Percentiles rank a stretch among this genome's conserved stretches.
These are phyloP conservation scores for Colletotrichum zoysiae DNA, from an alignment of 2,329 filamentous ascomycete genomes.

Conservation along the genomic window DNA sequence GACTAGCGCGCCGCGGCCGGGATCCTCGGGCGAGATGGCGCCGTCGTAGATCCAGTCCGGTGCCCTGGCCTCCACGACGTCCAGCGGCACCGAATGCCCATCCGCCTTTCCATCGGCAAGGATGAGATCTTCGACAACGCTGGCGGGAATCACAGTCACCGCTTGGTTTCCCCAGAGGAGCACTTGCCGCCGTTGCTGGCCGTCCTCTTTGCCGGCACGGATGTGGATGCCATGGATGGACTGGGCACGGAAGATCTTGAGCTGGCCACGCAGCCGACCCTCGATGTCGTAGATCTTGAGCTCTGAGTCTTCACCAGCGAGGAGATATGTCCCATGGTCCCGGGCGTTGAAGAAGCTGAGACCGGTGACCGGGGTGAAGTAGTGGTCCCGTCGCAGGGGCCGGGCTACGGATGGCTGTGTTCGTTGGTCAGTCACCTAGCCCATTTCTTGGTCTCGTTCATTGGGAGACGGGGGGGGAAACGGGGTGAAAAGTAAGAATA, in stretches of 20 bases:
- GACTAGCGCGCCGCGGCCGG: conserved; percentile 69
- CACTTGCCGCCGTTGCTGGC: conserved; percentile 46
- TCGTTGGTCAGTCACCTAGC: not conserved
- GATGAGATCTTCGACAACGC: conserved; percentile 48
- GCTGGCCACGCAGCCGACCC: conserved; percentile 54
- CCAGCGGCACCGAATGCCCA: conserved; percentile 8
- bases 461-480: no score
- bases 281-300: conserved; percentile 65
- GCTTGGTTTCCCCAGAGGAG: conserved; percentile 79
- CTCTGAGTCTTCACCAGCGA: conserved; percentile 72
- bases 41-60: conserved; percentile 85
- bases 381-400: conserved; percentile 51
- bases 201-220: conserved; percentile 45
- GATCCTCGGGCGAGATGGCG: conserved; percentile 61
- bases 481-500: not conserved
- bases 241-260: conserved; percentile 74
- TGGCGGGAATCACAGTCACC: conserved; percentile 58
- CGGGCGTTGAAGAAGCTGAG: conserved; percentile 62
- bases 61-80: conserved; percentile 57
- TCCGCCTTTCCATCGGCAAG: conserved; percentile 44
- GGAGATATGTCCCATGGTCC: conserved; percentile 55
- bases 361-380: conserved; percentile 70
- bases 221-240: conserved; percentile 80
- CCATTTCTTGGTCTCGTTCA: not conserved
- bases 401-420: conserved; percentile 23